Base-by-base conservation (phyloP, 305 asterid genomes). In the Coffea humblotiana region DNA sequence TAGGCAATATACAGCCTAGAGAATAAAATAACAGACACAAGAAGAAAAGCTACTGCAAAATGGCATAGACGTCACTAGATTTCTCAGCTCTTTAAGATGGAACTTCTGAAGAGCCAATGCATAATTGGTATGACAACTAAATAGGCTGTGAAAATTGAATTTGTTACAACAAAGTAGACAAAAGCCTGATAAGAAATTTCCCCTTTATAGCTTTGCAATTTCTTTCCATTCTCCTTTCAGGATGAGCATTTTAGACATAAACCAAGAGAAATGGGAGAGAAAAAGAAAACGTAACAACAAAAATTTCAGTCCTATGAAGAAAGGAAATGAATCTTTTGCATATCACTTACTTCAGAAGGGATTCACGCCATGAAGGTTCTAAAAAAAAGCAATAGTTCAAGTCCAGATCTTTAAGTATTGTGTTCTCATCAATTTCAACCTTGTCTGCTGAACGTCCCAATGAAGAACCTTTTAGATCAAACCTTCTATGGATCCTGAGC, bases 401-500 rank as follows among this genome's bases (percentile, higher is more conserved):
- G 88, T 96, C 99, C 83, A 96, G 90, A 88, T 96, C 99, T 90
- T 96, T 96, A 68, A 96, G 95, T 87, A 92, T 94, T 67, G 99
- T 94, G 81, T 86, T 90, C 86, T 96, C 99, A 49, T 96, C 97
- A 61, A 96, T 92, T 88, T 94, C 93, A 74, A 93, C 93, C 79
- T 96, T 94, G 88, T 92, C 92, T 52, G 95, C 97, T 58, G 97
- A 93, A 76, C 99, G 97, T 69, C 99, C 99, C 85, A 94, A 87
- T 35, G 97, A 92, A 81, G 99, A 96, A 78, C 99, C 99, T 87
- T 96, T 96, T 84, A 96, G 80, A 83, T 96, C 99, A 82, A 94
- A 96, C 83, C 99, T 90, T 73, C 98, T 88, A 80, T 94, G 98
- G 89, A 96, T 93, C 84, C 98, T 87, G 71, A 93, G 86, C 88